Evolutionary conservation across 2,329 filamentous ascomycete genomes (phyloP), one percentile per base, ranked within the genome.

Genomic region (Cladosporium sp.): DNA sequence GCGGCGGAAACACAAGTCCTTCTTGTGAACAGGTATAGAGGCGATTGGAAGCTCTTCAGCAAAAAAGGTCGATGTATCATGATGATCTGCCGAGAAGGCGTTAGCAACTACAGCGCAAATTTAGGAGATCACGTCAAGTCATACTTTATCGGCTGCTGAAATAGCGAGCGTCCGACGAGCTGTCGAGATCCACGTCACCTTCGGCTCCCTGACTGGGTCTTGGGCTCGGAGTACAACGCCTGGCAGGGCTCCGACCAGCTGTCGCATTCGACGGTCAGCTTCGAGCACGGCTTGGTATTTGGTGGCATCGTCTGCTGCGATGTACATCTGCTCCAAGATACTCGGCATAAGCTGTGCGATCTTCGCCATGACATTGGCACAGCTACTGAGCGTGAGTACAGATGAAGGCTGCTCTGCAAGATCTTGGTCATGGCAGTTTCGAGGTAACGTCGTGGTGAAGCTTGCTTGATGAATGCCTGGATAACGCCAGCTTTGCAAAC

Each of bases 61-160:
- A 62, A n/a, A 42, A 54, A 62, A n/a, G 40, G 47, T 15, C 60
- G 43, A 39, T 62, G 60, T 14, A 62, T 62, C 60, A 62, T 62
- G 42, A 62, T 62, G 40, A 62, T 62, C 51, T 62, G 19, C 22
- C 12, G 14, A 15, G 4, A 8, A 12, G 7, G 9, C 14, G 20
- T 45, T 7, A 45, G 40, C 19, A 22, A 45, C n/a, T n/a, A n/a
- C n/a, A n/a, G n/a, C n/a, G 7, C 20, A n/a, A n/a, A n/a, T n/a
- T n/a, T n/a, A n/a, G n/a, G n/a, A n/a, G n/a, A n/a, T n/a, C n/a
- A n/a, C n/a, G n/a, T n/a, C 19, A 45, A 15, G 19, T 11, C 40
- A 45, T 45, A 25, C 40, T 45, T 45, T 45, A 8, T 45, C 40
- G 14, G 40, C 40, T 45, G 40, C 40, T 1, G 40, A 45, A 5